Base-by-base conservation (phyloP, 495 filamentous ascomycete species). In the Pyrenula massariospora region DNA sequence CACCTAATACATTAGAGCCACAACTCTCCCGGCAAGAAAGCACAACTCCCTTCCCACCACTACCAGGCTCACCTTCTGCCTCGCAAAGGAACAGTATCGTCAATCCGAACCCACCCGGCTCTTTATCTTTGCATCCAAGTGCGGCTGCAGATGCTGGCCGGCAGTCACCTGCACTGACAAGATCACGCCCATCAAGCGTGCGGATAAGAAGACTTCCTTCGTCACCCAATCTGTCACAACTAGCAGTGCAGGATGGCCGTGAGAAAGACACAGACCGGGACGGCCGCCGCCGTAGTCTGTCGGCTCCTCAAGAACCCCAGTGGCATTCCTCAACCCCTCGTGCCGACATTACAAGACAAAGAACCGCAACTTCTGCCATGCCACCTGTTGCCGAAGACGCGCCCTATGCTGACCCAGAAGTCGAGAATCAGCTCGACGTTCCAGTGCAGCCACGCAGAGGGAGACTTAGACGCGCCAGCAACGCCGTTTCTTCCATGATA, bases 281-380 rank as follows among this genome's bases (percentile, higher is more conserved):
- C 15, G 64, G 63, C 24, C 70, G 74, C 53, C 72, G 74, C 25
- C 74, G 74, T 60, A 77, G 74, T 60, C 74, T 50, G 52, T 77
- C 74, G 12, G 74, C 75, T 52, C 74, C 74, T 24, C 72, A 68
- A 19, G 31, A 42, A 15, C 31, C 31, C 50, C 71, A 63, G 15
- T 69, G 70, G 22, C 65, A 69, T 31, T 76, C 64, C 63, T 73
- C 72, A 8, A 62, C 66, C 1, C 65, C 72, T 2, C 57, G 57
- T 19, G 61, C 72, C 47, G 58, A 65, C 24, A 57, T 69, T 5
- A 65, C 74, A 54, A 66, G 70, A 24, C 57, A 68, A 25, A 59
- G 59, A 50, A 65, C 65, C n/a, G 59, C 36, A n/a, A 59, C 58
- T 24, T 22, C 49, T 22, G 68, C 66, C 23, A 72, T 72, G 69